Evolutionary conservation across 208 protist species (phyloP).

Genomic region (Leptomonas pyrrhocoris): DNA sequence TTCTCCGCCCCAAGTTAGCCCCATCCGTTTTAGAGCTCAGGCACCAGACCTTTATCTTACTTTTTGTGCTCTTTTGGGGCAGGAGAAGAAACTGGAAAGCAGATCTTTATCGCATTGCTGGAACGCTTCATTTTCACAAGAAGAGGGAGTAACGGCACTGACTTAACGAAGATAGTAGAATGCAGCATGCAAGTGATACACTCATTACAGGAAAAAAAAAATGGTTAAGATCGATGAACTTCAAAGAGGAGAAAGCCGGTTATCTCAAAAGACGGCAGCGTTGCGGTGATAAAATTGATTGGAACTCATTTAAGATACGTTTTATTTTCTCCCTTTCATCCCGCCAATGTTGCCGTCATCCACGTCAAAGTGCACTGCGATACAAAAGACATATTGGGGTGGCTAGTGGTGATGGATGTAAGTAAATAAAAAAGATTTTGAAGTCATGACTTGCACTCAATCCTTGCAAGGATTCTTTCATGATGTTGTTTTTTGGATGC

Average conservation of each 20-base stretch:
- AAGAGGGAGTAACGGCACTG: neutral
- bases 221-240: too few relatives aligned
- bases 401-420: neutral
- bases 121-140: neutral
- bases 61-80: too few relatives aligned
- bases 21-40: neutral
- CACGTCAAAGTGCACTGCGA: neutral
- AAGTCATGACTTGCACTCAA: neutral
- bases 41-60: neutral
- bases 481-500: too few relatives aligned
- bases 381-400: neutral
- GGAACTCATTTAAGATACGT: neutral
- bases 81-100: neutral
- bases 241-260: neutral
- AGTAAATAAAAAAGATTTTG: constrained; percentile 1
- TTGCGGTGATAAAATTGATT: neutral
- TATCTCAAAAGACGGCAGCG: neutral
- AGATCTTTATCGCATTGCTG: neutral
- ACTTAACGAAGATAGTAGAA: constrained; percentile 7
- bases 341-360: neutral
- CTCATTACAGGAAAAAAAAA: neutral
- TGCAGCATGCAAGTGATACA: constrained; percentile 12
- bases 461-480: too few relatives aligned
- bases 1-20: too few relatives aligned
- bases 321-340: neutral